phyloP scores from a whole-genome alignment of 495 filamentous ascomycete species.

The Xylaria curta region DNA sequence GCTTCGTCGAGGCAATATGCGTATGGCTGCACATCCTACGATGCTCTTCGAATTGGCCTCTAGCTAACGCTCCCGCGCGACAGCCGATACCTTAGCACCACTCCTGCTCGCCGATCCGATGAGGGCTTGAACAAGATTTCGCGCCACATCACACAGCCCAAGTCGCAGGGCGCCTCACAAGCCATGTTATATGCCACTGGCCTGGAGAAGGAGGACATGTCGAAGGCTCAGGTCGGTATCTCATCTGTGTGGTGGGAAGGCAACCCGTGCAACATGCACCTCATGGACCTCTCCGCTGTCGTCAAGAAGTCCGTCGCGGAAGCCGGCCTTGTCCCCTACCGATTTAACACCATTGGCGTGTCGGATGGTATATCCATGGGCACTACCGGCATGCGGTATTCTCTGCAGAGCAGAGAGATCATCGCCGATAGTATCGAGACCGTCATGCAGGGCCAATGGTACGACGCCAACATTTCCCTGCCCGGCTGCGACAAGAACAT shows the following conservation, averaged over 20 bases:
- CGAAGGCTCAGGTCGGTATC: constrained; percentile 95
- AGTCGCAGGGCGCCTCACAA: constrained; percentile 96
- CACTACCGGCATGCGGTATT: constrained; percentile 90
- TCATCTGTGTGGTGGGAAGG: constrained; percentile 89
- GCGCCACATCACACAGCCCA: constrained; percentile 86
- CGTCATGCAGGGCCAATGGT: constrained; percentile 99
- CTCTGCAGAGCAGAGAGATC: constrained; percentile 89
- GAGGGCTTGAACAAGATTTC: constrained; percentile 82
- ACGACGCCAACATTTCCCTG: constrained; percentile 96
- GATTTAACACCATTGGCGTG: constrained; percentile 98
- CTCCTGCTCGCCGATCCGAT: constrained; percentile 49
- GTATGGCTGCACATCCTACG: constrained; percentile 37
- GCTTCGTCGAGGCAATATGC: constrained; percentile 44
- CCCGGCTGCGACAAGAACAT: constrained; percentile 99
- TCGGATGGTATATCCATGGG: constrained; percentile 86
- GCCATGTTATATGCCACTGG: constrained; percentile 98
- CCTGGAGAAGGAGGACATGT: constrained; percentile 80
- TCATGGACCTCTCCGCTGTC: constrained; percentile 82
- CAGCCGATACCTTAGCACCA: constrained; percentile 51
- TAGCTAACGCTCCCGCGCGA: constrained; percentile 21
- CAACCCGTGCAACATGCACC: constrained; percentile 99
- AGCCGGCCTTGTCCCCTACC: constrained; percentile 80
- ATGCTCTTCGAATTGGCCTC: constrained; percentile 3
- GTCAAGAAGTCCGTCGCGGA: constrained; percentile 85
- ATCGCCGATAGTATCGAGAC: constrained; percentile 99